A percentile compares a stretch with the other conserved stretches of the same genome.
Evolutionary conservation across 2,329 filamentous ascomycete species (phyloP).

Genomic region (Teratosphaeria gauchensis): DNA sequence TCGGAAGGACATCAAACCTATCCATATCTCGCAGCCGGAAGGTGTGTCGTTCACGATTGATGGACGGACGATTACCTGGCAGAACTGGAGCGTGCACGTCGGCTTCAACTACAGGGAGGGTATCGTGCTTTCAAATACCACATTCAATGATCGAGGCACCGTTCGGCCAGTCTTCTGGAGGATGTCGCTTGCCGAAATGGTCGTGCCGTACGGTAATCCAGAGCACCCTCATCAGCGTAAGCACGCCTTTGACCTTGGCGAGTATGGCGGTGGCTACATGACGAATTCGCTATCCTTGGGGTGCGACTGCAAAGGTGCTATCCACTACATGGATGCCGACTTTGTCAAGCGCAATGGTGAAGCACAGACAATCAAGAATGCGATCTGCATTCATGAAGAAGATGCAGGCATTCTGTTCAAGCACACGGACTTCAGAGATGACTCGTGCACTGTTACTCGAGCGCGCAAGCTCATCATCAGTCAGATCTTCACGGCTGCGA

Average conservation of each 20-base stretch:
- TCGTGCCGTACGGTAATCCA: slow-evolving; percentile 78
- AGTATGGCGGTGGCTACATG: slow-evolving; percentile 77
- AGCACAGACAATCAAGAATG: slow-evolving; percentile 79
- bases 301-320: slow-evolving; percentile 81
- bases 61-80: slow-evolving; percentile 70
- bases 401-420: slow-evolving; percentile 89
- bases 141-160: slow-evolving; percentile 72
- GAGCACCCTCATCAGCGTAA: slow-evolving; percentile 73
- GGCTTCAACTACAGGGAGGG: slow-evolving; percentile 94
- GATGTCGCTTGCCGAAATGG: slow-evolving; percentile 85
- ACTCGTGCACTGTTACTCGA: slow-evolving; percentile 75
- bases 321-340: slow-evolving; percentile 82
- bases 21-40: slow-evolving; percentile 79
- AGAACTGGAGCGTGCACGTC: slow-evolving; percentile 87
- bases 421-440: slow-evolving; percentile 77
- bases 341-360: slow-evolving; percentile 67
- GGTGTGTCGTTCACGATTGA: slow-evolving; percentile 77
- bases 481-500: slow-evolving; percentile 89
- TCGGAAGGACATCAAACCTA: slow-evolving; percentile 69
- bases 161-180: slow-evolving; percentile 77
- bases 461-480: slow-evolving; percentile 78
- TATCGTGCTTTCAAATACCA: slow-evolving; percentile 81
- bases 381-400: slow-evolving; percentile 91
- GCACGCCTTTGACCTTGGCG: slow-evolving; percentile 68
- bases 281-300: slow-evolving; percentile 67